A percentile compares a stretch with the other conserved stretches of the same genome.
These are phyloP conservation scores for Xylaria sp. DNA, from an alignment of 495 filamentous ascomycete species.

Conservation along the genomic window DNA sequence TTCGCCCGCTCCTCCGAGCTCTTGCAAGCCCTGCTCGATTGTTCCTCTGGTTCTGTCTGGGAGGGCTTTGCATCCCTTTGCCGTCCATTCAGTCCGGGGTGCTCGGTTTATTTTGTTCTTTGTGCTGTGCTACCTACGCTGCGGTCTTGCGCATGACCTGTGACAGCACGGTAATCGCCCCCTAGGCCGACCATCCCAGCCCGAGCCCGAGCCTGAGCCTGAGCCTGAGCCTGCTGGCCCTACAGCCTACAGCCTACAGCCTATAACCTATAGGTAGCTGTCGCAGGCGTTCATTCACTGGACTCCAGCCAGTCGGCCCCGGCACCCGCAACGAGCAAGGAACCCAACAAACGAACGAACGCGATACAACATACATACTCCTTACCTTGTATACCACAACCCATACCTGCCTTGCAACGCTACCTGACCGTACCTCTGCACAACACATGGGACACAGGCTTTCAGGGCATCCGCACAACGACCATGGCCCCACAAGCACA, in stretches of 20 bases:
- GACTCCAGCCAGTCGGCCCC: neutral
- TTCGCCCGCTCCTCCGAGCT: neutral
- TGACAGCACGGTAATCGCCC: neutral
- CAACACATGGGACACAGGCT: neutral
- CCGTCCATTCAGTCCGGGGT: neutral
- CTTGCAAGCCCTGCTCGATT: neutral
- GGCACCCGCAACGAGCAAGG: slow-evolving; percentile 1
- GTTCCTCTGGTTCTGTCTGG: neutral
- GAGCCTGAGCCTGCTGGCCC: neutral
- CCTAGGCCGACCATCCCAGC: neutral
- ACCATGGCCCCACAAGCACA: slow-evolving; percentile 19
- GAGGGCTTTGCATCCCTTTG: neutral
- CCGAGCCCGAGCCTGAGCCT: too few relatives aligned
- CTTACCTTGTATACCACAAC: too few relatives aligned
- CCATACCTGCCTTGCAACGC: neutral
- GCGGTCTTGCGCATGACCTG: neutral
- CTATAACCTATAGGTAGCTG: too few relatives aligned
- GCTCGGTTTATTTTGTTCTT: neutral
- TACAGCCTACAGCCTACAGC: too few relatives aligned
- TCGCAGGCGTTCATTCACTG: neutral
- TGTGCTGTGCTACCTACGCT: neutral
- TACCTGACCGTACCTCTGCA: neutral
- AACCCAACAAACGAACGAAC: too few relatives aligned
- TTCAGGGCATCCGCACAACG: neutral
- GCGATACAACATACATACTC: neutral